A percentile compares a stretch with the other conserved stretches of the same genome.
Evolutionary conservation across 1,139 yeast species (phyloP).

Genomic region (Nakaseomyces delphensis): DNA sequence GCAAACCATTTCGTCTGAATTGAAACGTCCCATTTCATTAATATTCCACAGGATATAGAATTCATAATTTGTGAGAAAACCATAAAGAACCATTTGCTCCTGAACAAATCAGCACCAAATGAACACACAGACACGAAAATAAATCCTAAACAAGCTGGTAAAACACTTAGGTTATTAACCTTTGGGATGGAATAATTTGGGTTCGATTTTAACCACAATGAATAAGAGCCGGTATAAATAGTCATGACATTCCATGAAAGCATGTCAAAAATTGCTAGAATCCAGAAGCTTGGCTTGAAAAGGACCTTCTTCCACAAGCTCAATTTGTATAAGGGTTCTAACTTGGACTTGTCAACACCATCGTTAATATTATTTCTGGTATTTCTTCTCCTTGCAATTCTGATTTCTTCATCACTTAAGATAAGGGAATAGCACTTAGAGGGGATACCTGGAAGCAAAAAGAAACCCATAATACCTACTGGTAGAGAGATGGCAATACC

Average conservation of each 20-base stretch:
- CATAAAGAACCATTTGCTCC: conserved; percentile 50
- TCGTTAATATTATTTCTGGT: conserved; percentile 34
- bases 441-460: conserved; percentile 64
- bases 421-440: conserved; percentile 47
- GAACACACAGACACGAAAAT: conserved; percentile 41
- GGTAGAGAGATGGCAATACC: conserved; percentile 47
- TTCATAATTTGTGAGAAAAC: conserved; percentile 44
- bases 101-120: conserved; percentile 43
- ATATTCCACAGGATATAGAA: conserved; percentile 37
- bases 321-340: conserved; percentile 27
- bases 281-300: conserved; percentile 49
- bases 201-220: conserved; percentile 45
- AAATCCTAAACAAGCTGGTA: conserved; percentile 47
- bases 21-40: conserved; percentile 41
- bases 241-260: conserved; percentile 58
- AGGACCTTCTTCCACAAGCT: conserved; percentile 43
- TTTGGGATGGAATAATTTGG: conserved; percentile 35
- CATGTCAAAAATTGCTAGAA: conserved; percentile 44
- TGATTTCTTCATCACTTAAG: conserved; percentile 48
- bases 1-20: conserved; percentile 40
- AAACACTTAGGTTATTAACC: conserved; percentile 38
- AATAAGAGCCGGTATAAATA: conserved; percentile 44
- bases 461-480: conserved; percentile 55
- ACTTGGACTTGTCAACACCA: conserved; percentile 22
- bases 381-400: conserved; percentile 48